Evolutionary conservation across 208 protist species (phyloP).

Genomic region (Acanthamoeba rhysodes): DNA sequence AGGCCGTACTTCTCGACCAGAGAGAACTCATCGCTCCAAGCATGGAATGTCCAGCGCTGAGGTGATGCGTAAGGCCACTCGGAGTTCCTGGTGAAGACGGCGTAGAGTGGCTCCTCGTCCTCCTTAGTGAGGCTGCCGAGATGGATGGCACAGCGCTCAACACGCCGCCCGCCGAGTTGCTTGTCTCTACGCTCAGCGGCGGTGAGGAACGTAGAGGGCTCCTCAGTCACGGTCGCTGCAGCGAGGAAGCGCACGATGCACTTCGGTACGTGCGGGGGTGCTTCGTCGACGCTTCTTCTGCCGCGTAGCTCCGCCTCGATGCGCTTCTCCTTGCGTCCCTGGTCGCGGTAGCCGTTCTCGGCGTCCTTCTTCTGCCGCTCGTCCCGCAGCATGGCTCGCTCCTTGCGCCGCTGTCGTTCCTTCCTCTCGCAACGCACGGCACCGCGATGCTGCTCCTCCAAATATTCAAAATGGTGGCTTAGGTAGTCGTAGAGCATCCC

Average conservation of each 20-base stretch:
- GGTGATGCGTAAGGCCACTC: neutral
- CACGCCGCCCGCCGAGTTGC: neutral
- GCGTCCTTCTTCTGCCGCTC: slow-evolving; percentile 49
- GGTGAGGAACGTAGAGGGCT: neutral
- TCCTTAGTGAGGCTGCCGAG: slow-evolving; percentile 65
- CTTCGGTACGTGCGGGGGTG: neutral
- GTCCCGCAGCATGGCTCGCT: slow-evolving; percentile 1
- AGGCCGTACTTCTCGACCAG: slow-evolving; percentile 40
- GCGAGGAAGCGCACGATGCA: slow-evolving; percentile 55
- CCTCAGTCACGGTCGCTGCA: neutral
- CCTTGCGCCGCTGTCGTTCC: slow-evolving; percentile 27
- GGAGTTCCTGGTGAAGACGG: slow-evolving; percentile 42
- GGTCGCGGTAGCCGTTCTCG: slow-evolving; percentile 59
- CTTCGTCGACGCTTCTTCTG: neutral
- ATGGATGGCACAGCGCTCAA: slow-evolving; percentile 49
- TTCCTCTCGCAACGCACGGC: slow-evolving; percentile 29
- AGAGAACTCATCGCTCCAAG: slow-evolving; percentile 19
- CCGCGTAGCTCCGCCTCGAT: neutral
- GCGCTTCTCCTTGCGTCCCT: slow-evolving; percentile 41
- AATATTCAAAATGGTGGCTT: slow-evolving; percentile 72
- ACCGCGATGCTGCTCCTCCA: slow-evolving; percentile 24
- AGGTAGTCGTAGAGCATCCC: slow-evolving; percentile 64
- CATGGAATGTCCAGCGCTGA: slow-evolving; percentile 25
- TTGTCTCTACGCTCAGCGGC: neutral
- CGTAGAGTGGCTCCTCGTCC: slow-evolving; percentile 67